Evolutionary conservation across 2,329 filamentous ascomycete genomes (phyloP), one percentile per base, ranked within the genome.

Genomic region (Trichophyton verrucosum): DNA sequence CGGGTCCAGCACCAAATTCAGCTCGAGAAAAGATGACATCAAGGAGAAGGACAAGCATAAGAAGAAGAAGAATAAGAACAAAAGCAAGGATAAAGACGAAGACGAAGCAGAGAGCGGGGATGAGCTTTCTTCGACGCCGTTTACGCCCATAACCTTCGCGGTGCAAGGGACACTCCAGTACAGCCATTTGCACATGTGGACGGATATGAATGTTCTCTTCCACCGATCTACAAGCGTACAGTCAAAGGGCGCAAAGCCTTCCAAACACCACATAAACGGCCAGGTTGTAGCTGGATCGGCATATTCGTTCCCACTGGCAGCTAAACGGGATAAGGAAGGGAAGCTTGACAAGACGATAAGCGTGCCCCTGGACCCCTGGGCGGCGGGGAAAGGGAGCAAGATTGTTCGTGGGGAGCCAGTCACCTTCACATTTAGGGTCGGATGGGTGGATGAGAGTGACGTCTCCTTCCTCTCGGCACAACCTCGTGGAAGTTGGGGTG

Each of bases 121-220:
- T 38, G 55, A 56, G n/a, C 49, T 51, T 8, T 61, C 60, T n/a
- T 42, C 62, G 11, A 74, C 74, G 61, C 82, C 85, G 70, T 91
- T 88, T 75, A 88, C 92, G 13, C 91, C 92, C 0, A 80, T 96
- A 42, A 87, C 95, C 5, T 89, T 99, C 65, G 91, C 91, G 1
- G 77, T 99, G 17, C 87, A 91, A 11, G 94, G 94, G 1, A 95
- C 89, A 0, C 80, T 97, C 20, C 91, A 99, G 75, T 79, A 86
- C 58, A 90, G 86, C 72, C 94, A 96, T 74, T 80, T 99, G 68
- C 94, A 97, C 76, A 84, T 99, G 66, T 88, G 87, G 70, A 92
- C 91, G 4, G 85, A 89, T 69, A 81, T 97, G 73, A 97, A 97
- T 72, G 85, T 97, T 63, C 79, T 97, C 60, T 80, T 96, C 66